These are phyloP conservation scores for Plantago coronopus DNA, from an alignment of 305 asterid genomes.

Conservation along the genomic window DNA sequence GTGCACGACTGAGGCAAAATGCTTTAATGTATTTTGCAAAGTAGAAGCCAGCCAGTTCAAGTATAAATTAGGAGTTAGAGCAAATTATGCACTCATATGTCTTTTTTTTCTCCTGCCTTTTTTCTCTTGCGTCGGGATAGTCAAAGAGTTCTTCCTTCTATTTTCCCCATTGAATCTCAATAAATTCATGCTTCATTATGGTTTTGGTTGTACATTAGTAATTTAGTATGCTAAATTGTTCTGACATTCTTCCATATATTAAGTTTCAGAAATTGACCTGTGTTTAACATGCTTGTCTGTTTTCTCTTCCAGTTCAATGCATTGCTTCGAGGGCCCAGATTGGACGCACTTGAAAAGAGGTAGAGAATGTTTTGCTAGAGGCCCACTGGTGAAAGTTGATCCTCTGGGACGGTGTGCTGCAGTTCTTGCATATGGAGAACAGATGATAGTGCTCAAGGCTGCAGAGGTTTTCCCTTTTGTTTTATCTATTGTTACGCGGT, in stretches of 20 bases:
- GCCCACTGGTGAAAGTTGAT: slow-evolving; percentile 85
- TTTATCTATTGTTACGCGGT: slow-evolving; percentile 12
- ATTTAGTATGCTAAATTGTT: slow-evolving; percentile 15
- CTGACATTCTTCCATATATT: slow-evolving; percentile 9
- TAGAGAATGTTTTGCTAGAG: slow-evolving; percentile 72
- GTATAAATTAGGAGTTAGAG: not conserved
- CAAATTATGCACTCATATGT: slow-evolving; percentile 7
- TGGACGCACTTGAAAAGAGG: slow-evolving; percentile 91
- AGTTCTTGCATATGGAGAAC: slow-evolving; percentile 75
- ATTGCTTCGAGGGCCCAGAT: slow-evolving; percentile 95
- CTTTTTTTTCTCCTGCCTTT: not conserved
- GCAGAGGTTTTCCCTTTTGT: slow-evolving; percentile 61
- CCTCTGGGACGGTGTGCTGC: slow-evolving; percentile 94
- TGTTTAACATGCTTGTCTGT: slow-evolving; percentile 23
- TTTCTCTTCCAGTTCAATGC: slow-evolving; percentile 79
- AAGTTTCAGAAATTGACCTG: slow-evolving; percentile 15
- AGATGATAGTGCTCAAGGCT: slow-evolving; percentile 92
- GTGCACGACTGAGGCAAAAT: too few species aligned
- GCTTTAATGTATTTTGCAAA: too few species aligned
- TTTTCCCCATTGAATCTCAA: not conserved
- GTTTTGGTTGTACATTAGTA: slow-evolving; percentile 4
- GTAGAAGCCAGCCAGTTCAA: too few species aligned
- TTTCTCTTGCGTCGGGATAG: slow-evolving; percentile 7
- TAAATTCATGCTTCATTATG: slow-evolving; percentile 1
- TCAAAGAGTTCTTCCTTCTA: not conserved